phyloP scores from a whole-genome alignment of 2,329 filamentous ascomycete species.

The Clonostachys solani region DNA sequence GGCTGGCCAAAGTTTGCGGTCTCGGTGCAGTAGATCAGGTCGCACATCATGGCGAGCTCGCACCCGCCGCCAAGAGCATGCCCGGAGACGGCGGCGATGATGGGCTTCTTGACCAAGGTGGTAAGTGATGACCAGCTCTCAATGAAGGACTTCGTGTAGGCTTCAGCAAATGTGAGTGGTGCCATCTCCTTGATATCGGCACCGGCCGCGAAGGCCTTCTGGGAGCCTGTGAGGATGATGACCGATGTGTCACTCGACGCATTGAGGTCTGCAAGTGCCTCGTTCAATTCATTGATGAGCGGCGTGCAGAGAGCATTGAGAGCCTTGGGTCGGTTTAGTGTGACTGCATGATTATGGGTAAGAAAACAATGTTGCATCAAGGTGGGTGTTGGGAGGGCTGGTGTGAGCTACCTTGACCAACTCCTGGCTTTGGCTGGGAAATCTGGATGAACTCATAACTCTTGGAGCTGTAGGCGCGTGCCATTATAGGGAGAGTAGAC shows the following conservation, averaged over 20 bases:
- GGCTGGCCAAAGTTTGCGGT: constrained; percentile 92
- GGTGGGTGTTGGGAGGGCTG: background rate
- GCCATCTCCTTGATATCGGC: constrained; percentile 99
- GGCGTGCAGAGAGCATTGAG: constrained; percentile 91
- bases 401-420: constrained; percentile 69
- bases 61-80: constrained; percentile 94
- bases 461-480: constrained; percentile 47
- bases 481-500: constrained; percentile 50
- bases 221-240: constrained; percentile 82
- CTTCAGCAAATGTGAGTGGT: constrained; percentile 79
- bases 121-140: constrained; percentile 89
- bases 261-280: constrained; percentile 69
- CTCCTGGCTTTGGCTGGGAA: constrained; percentile 80
- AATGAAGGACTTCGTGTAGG: constrained; percentile 90
- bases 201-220: constrained; percentile 89
- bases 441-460: constrained; percentile 79
- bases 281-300: constrained; percentile 85
- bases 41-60: constrained; percentile 96
- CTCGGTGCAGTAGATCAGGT: constrained; percentile 86
- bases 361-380: background rate
- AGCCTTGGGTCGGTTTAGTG: constrained; percentile 89
- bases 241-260: constrained; percentile 64
- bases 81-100: constrained; percentile 91
- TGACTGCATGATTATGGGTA: constrained; percentile 53
- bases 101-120: constrained; percentile 82